phyloP scores from a whole-genome alignment of 176 grass and related monocot genomes.

The Triticum monococcum region DNA sequence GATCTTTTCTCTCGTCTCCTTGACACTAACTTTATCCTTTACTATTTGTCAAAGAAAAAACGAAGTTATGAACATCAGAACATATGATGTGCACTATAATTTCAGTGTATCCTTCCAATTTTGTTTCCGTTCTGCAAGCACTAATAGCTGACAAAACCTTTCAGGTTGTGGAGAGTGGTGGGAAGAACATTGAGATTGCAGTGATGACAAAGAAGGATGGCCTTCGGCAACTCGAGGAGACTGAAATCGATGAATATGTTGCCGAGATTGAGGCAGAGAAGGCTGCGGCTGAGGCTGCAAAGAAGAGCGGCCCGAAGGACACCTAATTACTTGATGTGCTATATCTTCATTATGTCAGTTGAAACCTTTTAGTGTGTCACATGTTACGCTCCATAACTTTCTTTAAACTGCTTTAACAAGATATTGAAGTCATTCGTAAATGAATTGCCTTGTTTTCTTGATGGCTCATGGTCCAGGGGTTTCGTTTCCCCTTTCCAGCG shows the following conservation, averaged over 20 bases:
- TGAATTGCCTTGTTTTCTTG: not conserved
- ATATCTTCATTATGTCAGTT: not conserved
- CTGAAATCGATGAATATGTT: slow-evolving; percentile 89
- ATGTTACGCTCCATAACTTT: not conserved
- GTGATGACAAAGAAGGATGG: slow-evolving; percentile 76
- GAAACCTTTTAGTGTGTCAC: not conserved
- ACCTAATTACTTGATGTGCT: slow-evolving; percentile 31
- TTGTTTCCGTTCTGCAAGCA: not conserved
- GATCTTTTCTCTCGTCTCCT: not conserved
- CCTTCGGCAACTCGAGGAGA: slow-evolving; percentile 66
- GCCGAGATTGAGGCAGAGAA: slow-evolving; percentile 97
- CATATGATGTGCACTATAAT: not conserved
- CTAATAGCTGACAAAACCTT: not conserved
- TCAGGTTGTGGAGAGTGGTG: slow-evolving; percentile 90
- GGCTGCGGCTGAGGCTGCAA: slow-evolving; percentile 91
- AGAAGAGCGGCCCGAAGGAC: slow-evolving; percentile 72
- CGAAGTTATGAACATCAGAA: not conserved
- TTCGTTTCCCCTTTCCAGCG: not conserved
- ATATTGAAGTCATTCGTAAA: not conserved
- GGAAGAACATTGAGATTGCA: slow-evolving; percentile 94
- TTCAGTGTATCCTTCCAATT: not conserved
- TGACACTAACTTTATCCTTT: not conserved
- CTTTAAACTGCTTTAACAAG: slow-evolving; percentile 33
- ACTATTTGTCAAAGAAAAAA: not conserved
- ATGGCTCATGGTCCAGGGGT: not conserved